phyloP scores from a whole-genome alignment of 352 stramenopile genomes.

The Globisporangium carolinianum region DNA sequence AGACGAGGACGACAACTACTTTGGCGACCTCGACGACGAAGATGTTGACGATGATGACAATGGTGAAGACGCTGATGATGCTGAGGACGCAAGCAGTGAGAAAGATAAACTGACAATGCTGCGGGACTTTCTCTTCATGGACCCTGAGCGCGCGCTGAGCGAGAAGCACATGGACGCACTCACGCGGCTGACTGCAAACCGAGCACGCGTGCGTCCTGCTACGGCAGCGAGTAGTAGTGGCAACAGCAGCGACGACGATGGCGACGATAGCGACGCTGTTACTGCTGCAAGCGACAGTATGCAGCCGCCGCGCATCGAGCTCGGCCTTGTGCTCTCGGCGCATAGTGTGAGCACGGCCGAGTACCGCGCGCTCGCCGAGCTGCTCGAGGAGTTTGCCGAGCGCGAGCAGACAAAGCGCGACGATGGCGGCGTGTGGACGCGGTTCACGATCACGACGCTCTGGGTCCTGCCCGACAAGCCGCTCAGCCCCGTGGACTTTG shows the following conservation, averaged over 20 bases:
- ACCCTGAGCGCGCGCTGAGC: not conserved
- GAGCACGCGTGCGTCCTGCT: too few species aligned
- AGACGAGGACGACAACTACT: not conserved
- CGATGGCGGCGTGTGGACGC: not conserved
- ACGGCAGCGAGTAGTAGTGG: too few species aligned
- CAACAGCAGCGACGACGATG: not conserved
- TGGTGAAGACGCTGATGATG: not conserved
- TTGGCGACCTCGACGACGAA: not conserved
- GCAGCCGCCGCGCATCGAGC: not conserved
- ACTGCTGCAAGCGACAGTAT: not conserved
- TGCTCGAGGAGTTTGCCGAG: not conserved
- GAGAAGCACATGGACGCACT: not conserved
- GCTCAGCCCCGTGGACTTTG: not conserved
- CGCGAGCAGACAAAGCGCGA: not conserved
- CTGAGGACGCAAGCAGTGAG: not conserved
- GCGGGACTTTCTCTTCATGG: not conserved
- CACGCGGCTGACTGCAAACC: not conserved
- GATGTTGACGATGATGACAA: not conserved
- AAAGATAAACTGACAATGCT: not conserved
- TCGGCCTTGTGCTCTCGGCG: conserved; percentile 1
- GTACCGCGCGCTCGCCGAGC: not conserved
- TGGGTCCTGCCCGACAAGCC: not conserved
- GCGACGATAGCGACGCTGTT: too few species aligned
- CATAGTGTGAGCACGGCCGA: not conserved
- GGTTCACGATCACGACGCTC: conserved; percentile 1